Base-by-base conservation (phyloP, 2,329 filamentous ascomycete species). In the Clonostachys byssicola region DNA sequence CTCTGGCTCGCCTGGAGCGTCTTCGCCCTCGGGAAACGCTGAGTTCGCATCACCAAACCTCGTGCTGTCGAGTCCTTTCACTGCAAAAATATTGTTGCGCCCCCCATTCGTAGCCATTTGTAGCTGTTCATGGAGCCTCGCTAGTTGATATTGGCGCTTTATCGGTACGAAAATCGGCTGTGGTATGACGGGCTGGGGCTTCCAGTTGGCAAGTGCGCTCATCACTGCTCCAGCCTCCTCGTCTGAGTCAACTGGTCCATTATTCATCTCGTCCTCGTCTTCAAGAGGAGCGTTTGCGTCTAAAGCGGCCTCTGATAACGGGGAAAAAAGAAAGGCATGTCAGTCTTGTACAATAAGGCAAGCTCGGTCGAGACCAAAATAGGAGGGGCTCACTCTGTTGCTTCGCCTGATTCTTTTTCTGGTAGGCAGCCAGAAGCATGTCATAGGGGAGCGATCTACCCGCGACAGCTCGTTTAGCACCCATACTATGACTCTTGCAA, bases 331-430 rank as follows among this genome's bases (percentile, higher is more conserved):
- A 10, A 46, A 12, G 14, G 6, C 5, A 18, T 45, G 8, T 13
- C 34, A 38, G n/a, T 40, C 58, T 56, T 54, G 41, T 34, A 43
- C 14, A 51, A 51, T 39, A 34, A 12, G 16, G 13, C 36, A n/a
- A 12, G 23, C 12, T 20, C 5, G 40, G 17, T 17, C 13, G 30
- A 3, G 20, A 39, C 14, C 5, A 39, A n/a, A 5, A 40, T 34
- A 42, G 23, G 20, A 78, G 23, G 9, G 23, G 23, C 86, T 70
- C 76, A 92, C 89, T 95, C 67, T 97, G 94, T 71, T 96, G 89
- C 61, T 96, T 95, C 18, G 94, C 94, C 66, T 97, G 94, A 59
- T 99, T 99, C 76, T 96, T 97, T 78, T 97, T 96, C 66, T 94
- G 89, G 60, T 94, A 94, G 8, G 87, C 86, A 13, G 88, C 85